Base-by-base conservation (phyloP, 768 basidiomycete species). In the Hygrocybe punicea region DNA sequence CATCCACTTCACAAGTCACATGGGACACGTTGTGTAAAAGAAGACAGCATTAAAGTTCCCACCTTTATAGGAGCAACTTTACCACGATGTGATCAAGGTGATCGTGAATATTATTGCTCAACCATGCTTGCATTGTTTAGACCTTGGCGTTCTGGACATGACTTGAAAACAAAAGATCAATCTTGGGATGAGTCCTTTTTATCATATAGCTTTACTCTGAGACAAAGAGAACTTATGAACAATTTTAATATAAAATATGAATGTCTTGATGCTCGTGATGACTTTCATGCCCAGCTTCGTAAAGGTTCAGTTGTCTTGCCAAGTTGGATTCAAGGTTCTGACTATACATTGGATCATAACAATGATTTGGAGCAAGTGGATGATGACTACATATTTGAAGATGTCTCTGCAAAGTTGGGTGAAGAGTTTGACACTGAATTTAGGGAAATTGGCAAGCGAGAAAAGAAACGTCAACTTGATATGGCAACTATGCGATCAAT, bases 191-290 rank as follows among this genome's bases (percentile, higher is more conserved):
- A 65, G 36, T 53, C 66, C 4, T 72, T 69, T 55, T 16, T 48
- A 5, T 25, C 47, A 4, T 37, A 65, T 51, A 29, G 24, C 4
- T 68, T 70, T 55, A 49, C 46, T 11, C 10, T 21, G 6, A 2
- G 56, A 34, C 48, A 65, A 35, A n/a, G 34, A 25, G 24, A 61
- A 44, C 44, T 70, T 6, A 71, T 73, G 59, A 59, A 62, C 2
- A 67, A 69, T 48, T 69, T 71, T 56, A 66, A 76, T 51, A 35
- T 75, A 1, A 45, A 57, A 21, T 71, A 74, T 65, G 72, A 76
- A 60, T 75, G 74, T 55, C 40, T 67, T 17, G 72, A 75, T 67
- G 67, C 67, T 23, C 25, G 42, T 19, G 33, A 19, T 45, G 14
- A 45, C 42, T 23, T 42, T 34, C 19, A 46, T 55, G 37, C 14